These are phyloP conservation scores for Podospora conica DNA, from an alignment of 495 filamentous ascomycete species.

Conservation along the genomic window DNA sequence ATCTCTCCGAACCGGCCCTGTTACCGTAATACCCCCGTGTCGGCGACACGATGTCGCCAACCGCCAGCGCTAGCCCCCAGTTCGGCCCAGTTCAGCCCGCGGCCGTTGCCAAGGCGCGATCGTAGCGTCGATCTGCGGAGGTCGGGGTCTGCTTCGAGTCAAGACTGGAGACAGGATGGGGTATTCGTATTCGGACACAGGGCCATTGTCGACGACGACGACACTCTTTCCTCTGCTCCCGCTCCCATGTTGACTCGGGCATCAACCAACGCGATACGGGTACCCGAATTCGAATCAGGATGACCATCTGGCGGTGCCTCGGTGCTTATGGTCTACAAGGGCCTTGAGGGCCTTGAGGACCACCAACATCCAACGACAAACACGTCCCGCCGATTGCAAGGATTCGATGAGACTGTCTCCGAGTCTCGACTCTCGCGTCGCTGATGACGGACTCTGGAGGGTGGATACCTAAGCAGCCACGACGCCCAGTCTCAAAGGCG, in stretches of 20 bases:
- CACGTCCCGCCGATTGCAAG: background rate
- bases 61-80: background rate
- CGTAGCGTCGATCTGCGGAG: constrained; percentile 10
- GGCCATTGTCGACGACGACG: background rate
- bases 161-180: background rate
- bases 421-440: background rate
- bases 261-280: background rate
- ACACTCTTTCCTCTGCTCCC: background rate
- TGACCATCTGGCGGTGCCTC: too few relatives aligned
- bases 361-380: background rate
- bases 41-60: background rate
- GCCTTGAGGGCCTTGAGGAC: too few relatives aligned
- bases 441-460: too few relatives aligned
- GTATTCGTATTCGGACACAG: background rate
- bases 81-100: too few relatives aligned
- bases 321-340: too few relatives aligned
- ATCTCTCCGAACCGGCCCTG: too few relatives aligned
- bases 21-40: too few relatives aligned
- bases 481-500: background rate
- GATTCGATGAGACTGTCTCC: background rate
- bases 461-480: background rate
- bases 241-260: background rate
- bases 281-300: background rate
- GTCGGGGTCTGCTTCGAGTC: background rate
- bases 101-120: background rate